These are phyloP conservation scores for Echinosophora koreensis DNA, from an alignment of 306 rosid species.

Conservation along the genomic window DNA sequence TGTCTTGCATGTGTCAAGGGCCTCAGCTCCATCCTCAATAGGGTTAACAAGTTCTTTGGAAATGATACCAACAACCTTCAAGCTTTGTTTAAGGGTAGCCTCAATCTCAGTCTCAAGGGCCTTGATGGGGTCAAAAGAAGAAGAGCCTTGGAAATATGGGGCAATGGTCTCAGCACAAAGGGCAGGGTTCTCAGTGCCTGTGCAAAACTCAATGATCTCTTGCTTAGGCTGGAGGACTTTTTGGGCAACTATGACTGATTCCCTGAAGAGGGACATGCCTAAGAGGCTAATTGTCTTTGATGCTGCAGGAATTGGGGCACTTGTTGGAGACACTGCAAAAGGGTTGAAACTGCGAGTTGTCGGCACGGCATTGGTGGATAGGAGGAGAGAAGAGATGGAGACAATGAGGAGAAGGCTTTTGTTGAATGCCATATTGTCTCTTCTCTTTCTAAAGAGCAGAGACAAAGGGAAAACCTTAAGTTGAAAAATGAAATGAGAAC, in stretches of 20 bases:
- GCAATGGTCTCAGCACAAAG: constrained; percentile 38
- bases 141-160: neutral
- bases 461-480: neutral
- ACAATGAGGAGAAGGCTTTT: constrained; percentile 39
- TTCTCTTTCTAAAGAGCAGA: constrained; percentile 4
- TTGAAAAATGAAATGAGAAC: neutral
- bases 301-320: neutral
- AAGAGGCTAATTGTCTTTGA: neutral
- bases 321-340: neutral
- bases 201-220: neutral
- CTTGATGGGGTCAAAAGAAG: constrained; percentile 8
- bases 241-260: neutral
- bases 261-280: neutral
- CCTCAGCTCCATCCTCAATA: neutral
- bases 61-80: neutral
- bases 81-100: neutral
- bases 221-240: neutral
- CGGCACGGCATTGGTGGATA: neutral
- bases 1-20: neutral
- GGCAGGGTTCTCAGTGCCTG: neutral
- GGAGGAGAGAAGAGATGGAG: constrained; percentile 43
- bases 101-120: constrained; percentile 28
- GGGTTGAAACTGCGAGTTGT: neutral
- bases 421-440: constrained; percentile 44
- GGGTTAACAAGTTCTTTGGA: neutral